Percentiles rank a stretch among this genome's conserved stretches.
Conservation (phyloP, 768 basidiomycete species). For the Boletus subparvulus region DNA sequence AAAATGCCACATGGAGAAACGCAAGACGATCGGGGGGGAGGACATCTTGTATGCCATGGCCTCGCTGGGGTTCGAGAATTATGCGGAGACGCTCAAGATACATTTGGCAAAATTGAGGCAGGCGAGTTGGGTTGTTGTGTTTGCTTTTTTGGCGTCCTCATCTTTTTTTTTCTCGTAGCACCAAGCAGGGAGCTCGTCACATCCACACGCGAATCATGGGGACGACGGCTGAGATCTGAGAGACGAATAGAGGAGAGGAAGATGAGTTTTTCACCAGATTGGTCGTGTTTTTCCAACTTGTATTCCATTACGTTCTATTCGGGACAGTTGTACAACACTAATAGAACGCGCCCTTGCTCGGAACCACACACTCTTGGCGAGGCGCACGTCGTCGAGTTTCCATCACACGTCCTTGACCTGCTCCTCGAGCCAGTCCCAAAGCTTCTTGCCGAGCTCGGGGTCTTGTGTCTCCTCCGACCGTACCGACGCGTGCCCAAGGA, state of each 20-base stretch:
- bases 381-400: no score
- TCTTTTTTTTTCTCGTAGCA: slow-evolving; percentile 13
- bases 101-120: slow-evolving; percentile 88
- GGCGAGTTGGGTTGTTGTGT: slow-evolving; percentile 38
- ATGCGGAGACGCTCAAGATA: slow-evolving; percentile 88
- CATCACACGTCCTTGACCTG: slow-evolving; percentile 32
- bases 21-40: slow-evolving; percentile 97
- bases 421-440: slow-evolving; percentile 52
- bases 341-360: slow-evolving; percentile 2
- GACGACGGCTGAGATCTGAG: slow-evolving; percentile 18
- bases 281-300: background rate
- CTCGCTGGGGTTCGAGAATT: slow-evolving; percentile 91
- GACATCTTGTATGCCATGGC: slow-evolving; percentile 96
- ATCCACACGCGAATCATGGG: slow-evolving; percentile 23
- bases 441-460: slow-evolving; percentile 22
- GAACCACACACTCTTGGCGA: background rate
- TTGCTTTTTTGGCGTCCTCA: background rate
- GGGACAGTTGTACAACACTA: slow-evolving; percentile 15
- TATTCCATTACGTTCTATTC: slow-evolving; percentile 19
- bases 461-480: no score
- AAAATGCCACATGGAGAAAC: slow-evolving; percentile 90
- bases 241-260: background rate
- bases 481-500: no score
- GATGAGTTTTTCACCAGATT: background rate
- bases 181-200: slow-evolving; percentile 29